A percentile compares a stretch with the other conserved stretches of the same genome.
These are phyloP conservation scores for Effrenium voratum DNA, from an alignment of 73 alveolate genomes.

Conservation along the genomic window DNA sequence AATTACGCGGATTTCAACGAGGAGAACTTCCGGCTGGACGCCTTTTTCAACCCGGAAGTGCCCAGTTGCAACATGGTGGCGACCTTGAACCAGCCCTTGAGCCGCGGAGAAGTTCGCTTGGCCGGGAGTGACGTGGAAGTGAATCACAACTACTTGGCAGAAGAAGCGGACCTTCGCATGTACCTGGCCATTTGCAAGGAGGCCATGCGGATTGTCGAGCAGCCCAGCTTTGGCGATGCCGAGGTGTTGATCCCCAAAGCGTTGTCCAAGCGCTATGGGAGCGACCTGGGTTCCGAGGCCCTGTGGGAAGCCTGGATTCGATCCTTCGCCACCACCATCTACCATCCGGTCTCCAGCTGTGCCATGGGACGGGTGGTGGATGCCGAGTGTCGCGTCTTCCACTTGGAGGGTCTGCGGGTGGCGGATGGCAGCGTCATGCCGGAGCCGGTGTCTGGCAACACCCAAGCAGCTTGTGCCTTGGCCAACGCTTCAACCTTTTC, in stretches of 20 bases:
- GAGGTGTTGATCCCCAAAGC: background rate
- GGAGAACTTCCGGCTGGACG: slow-evolving; percentile 3
- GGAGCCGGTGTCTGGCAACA: slow-evolving; percentile 42
- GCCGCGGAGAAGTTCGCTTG: slow-evolving; percentile 5
- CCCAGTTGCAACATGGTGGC: background rate
- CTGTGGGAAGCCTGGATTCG: slow-evolving; percentile 50
- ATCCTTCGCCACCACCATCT: slow-evolving; percentile 3
- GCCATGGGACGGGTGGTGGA: slow-evolving; percentile 44
- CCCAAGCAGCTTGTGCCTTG: slow-evolving; percentile 53
- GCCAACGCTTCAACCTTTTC: no score
- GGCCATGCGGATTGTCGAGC: background rate
- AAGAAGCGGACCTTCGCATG: slow-evolving; percentile 24
- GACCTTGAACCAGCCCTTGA: slow-evolving; percentile 12
- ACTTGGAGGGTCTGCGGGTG: slow-evolving; percentile 6
- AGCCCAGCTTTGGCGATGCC: background rate
- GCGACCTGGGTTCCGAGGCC: background rate
- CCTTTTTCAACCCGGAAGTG: background rate
- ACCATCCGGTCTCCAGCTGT: slow-evolving; percentile 30
- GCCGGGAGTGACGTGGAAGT: slow-evolving; percentile 6
- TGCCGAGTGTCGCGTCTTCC: background rate
- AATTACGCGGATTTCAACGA: background rate
- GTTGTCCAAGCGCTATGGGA: background rate
- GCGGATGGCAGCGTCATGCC: slow-evolving; percentile 43
- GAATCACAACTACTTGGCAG: slow-evolving; percentile 1
- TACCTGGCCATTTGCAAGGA: slow-evolving; percentile 20